Evolutionary conservation across 768 basidiomycete genomes (phyloP).

Genomic region (Phaeotremella skinneri): DNA sequence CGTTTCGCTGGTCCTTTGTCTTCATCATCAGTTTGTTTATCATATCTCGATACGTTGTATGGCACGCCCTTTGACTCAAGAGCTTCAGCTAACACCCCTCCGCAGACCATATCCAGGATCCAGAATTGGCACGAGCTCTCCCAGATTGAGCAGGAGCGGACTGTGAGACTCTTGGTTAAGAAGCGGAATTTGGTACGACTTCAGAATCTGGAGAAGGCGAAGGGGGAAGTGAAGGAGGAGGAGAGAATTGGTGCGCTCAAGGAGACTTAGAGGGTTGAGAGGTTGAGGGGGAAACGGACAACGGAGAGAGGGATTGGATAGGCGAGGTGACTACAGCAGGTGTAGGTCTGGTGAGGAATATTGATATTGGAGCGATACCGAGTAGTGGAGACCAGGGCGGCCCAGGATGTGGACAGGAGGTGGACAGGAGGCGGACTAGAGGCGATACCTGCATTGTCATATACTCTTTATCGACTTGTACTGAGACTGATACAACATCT

Average conservation of each 20-base stretch:
- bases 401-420: too few relatives aligned
- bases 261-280: too few relatives aligned
- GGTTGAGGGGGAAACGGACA: background rate
- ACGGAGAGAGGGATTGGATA: background rate
- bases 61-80: too few relatives aligned
- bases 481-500: too few relatives aligned
- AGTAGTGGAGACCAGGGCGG: too few relatives aligned
- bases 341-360: too few relatives aligned
- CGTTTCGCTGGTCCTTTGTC: background rate
- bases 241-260: constrained; percentile 17
- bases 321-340: too few relatives aligned
- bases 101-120: constrained; percentile 66
- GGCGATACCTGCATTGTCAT: too few relatives aligned
- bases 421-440: too few relatives aligned
- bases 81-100: background rate
- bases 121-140: constrained; percentile 65
- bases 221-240: constrained; percentile 10
- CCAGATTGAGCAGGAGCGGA: constrained; percentile 60
- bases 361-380: too few relatives aligned
- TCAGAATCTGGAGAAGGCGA: constrained; percentile 35
- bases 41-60: too few relatives aligned
- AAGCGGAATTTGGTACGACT: constrained; percentile 47
- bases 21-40: background rate
- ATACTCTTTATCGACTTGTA: too few relatives aligned
- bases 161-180: constrained; percentile 58